Percentiles rank a stretch among this genome's conserved stretches.
phyloP scores from a whole-genome alignment of 2,329 filamentous ascomycete species.

The Pseudogymnoascus sp. region DNA sequence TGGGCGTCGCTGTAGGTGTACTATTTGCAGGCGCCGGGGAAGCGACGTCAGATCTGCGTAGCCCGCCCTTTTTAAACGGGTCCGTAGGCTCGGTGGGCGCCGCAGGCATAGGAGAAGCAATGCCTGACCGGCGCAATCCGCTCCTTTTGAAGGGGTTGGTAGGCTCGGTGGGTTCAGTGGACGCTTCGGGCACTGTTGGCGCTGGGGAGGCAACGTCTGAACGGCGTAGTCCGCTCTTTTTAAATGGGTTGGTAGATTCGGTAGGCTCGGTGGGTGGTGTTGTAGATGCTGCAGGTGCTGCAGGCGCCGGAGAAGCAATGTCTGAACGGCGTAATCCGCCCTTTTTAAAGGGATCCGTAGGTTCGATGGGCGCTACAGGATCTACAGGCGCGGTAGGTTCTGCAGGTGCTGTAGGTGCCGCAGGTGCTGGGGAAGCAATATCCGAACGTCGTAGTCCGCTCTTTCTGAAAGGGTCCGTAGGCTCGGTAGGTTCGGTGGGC shows the following conservation, averaged over 20 bases:
- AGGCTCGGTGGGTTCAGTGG: neutral
- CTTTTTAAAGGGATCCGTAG: conserved; percentile 24
- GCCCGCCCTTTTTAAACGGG: conserved; percentile 2
- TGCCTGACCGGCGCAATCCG: neutral
- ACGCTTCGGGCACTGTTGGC: neutral
- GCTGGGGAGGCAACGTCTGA: conserved; percentile 4
- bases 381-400: conserved; percentile 9
- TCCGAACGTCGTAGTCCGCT: conserved; percentile 23
- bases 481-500: neutral
- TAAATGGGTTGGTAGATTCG: neutral
- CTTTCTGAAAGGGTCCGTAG: conserved; percentile 24
- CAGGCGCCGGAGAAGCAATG: conserved; percentile 5
- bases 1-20: neutral
- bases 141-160: neutral
- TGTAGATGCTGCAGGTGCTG: neutral
- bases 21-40: neutral
- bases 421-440: conserved; percentile 6
- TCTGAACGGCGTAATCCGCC: conserved; percentile 23
- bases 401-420: neutral
- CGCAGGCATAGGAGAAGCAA: conserved; percentile 4
- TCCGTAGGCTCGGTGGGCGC: neutral
- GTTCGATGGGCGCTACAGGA: neutral
- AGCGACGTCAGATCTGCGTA: neutral
- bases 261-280: neutral
- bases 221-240: conserved; percentile 9